phyloP scores from a whole-genome alignment of 441 rosid species.

The Sinapis alba region DNA sequence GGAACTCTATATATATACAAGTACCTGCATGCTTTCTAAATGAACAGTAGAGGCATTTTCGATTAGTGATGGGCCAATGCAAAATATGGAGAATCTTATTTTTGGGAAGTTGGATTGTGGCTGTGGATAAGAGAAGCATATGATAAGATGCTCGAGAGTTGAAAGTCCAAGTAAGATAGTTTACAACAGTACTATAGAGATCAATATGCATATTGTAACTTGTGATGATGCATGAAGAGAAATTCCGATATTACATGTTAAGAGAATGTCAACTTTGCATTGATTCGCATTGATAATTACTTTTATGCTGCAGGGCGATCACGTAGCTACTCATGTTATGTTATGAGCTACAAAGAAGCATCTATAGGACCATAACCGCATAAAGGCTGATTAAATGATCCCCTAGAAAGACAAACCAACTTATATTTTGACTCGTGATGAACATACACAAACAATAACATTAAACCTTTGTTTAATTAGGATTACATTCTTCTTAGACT shows the following conservation, averaged over 20 bases:
- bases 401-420: neutral
- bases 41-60: neutral
- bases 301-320: constrained; percentile 7
- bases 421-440: neutral
- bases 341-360: neutral
- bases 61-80: constrained; percentile 3
- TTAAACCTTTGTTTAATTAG: neutral
- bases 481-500: neutral
- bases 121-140: neutral
- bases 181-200: neutral
- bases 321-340: constrained; percentile 7
- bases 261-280: constrained; percentile 45
- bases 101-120: neutral
- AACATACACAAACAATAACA: neutral
- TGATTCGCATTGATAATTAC: constrained; percentile 32
- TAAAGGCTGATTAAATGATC: neutral
- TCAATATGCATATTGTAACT: constrained; percentile 32
- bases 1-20: neutral
- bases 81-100: neutral
- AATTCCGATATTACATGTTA: constrained; percentile 36
- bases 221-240: constrained; percentile 35
- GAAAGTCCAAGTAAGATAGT: neutral
- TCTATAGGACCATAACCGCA: neutral
- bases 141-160: neutral
- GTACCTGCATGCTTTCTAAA: neutral